Evolutionary conservation across 2,329 filamentous ascomycete genomes (phyloP), one percentile per base, ranked within the genome.

Genomic region (Coniochaeta sp.): DNA sequence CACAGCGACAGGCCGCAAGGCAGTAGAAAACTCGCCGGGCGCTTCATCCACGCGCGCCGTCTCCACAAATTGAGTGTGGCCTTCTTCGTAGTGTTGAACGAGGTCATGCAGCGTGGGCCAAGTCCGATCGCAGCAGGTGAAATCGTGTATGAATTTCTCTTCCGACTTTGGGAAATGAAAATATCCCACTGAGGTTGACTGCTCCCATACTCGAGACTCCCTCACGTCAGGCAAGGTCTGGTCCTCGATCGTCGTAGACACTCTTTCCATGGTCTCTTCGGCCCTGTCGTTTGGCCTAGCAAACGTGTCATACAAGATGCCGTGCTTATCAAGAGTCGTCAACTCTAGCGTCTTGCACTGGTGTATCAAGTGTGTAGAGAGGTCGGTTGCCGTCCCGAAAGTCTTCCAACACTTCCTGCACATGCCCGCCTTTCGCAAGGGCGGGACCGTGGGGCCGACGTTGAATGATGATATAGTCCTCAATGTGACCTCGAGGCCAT

Each of bases 121-220:
- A 34, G 89, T 93, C 68, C 90, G 85, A 69, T 92, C 92, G 76
- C 95, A 99, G 78, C 95, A 99, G 58, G 89, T 89, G 76, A 98
- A 98, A 77, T 98, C 93, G 74, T 89, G 89, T 91, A 98, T 95
- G 74, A 97, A 98, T 71, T 93, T 95, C 63, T 93, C 93, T 75
- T 99, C 95, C 71, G 97, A 86, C 74, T 96, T 97, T 9, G 93
- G 93, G 1, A 97, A 83, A 72, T 98, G 98, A 31, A 93, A n/a
- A n/a, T n/a, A n/a, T n/a, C n/a, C n/a, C n/a, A n/a, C 98, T 7
- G 93, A 96, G 1, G n/a, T n/a, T n/a, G 93, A 98, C 74, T 98
- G 93, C 69, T 91, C 96, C 1, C 93, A 97, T 0, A 93, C 91
- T 19, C 93, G 96, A 73, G 93, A 89, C 68, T 92, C 84, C 62